Percentiles rank a stretch among this genome's conserved stretches.
Conservation (phyloP, 495 filamentous ascomycete species). For the Aspergillus leporis region DNA sequence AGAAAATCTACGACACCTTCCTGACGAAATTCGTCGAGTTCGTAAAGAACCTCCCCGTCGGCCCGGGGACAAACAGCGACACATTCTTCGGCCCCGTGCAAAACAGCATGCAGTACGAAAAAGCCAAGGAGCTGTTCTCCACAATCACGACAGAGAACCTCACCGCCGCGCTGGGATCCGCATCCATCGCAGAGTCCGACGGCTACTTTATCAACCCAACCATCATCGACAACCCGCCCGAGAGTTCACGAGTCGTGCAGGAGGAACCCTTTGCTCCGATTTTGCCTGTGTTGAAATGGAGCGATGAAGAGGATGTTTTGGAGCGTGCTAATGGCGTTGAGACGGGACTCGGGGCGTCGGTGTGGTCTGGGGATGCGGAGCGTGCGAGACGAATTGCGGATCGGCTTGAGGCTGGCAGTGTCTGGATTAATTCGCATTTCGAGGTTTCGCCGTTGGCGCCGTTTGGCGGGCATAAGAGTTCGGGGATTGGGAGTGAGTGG, state of each 20-base stretch:
- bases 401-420: constrained; percentile 52
- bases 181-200: constrained; percentile 28
- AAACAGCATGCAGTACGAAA: constrained; percentile 57
- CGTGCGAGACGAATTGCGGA: constrained; percentile 50
- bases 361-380: constrained; percentile 50
- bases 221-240: constrained; percentile 56
- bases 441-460: constrained; percentile 48
- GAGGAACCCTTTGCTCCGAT: constrained; percentile 52
- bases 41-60: constrained; percentile 47
- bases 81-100: constrained; percentile 56
- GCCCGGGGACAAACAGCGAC: constrained; percentile 38
- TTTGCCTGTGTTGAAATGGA: constrained; percentile 52
- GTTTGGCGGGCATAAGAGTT: constrained; percentile 65
- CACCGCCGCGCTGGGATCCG: constrained; percentile 30
- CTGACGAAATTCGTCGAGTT: constrained; percentile 51
- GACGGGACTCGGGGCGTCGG: constrained; percentile 53
- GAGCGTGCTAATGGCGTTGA: constrained; percentile 52
- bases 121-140: constrained; percentile 47
- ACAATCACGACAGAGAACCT: constrained; percentile 45
- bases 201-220: constrained; percentile 54
- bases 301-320: constrained; percentile 54
- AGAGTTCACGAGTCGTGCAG: constrained; percentile 43
- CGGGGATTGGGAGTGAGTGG: constrained; percentile 62
- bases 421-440: constrained; percentile 56
- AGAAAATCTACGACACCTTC: constrained; percentile 63